phyloP scores from a whole-genome alignment of 208 protist genomes.

The Leishmania amazonensis region DNA sequence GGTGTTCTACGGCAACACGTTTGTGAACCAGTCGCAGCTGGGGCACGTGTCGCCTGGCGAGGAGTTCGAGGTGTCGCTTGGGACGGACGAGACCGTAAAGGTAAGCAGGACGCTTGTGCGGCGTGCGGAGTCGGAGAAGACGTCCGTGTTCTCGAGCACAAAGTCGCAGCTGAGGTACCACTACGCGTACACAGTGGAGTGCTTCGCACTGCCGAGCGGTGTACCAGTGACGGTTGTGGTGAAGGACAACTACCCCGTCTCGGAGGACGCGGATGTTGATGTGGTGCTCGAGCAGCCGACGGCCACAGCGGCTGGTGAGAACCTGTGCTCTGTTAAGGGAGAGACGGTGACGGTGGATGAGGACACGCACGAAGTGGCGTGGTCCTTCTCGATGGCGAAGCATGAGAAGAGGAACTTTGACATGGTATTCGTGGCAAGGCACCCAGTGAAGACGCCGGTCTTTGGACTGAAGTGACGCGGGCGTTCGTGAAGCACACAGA shows the following conservation, averaged over 20 bases:
- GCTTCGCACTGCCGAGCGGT: slow-evolving; percentile 16
- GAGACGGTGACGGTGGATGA: slow-evolving; percentile 38
- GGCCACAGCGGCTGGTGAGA: background rate
- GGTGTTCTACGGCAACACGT: slow-evolving; percentile 52
- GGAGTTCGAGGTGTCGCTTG: slow-evolving; percentile 54
- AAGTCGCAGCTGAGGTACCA: slow-evolving; percentile 31
- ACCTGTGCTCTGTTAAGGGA: slow-evolving; percentile 2
- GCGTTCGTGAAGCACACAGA: background rate
- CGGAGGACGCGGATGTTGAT: slow-evolving; percentile 37
- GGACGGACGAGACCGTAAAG: slow-evolving; percentile 43
- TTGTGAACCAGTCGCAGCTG: slow-evolving; percentile 49
- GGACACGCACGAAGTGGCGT: slow-evolving; percentile 42
- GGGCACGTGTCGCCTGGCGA: slow-evolving; percentile 40
- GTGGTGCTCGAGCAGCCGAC: slow-evolving; percentile 35
- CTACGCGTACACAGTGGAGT: slow-evolving; percentile 30
- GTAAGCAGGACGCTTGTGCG: slow-evolving; percentile 35
- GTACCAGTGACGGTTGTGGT: slow-evolving; percentile 43
- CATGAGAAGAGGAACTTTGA: slow-evolving; percentile 37
- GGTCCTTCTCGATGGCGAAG: slow-evolving; percentile 34
- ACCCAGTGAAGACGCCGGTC: slow-evolving; percentile 28
- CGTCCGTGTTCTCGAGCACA: slow-evolving; percentile 20
- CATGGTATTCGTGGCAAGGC: slow-evolving; percentile 39
- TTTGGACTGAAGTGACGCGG: slow-evolving; percentile 23
- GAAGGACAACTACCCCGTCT: slow-evolving; percentile 56
- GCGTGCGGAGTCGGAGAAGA: slow-evolving; percentile 27